A percentile compares a stretch with the other conserved stretches of the same genome.
These are phyloP conservation scores for Hevea brasiliensis DNA, from an alignment of 345 rosid genomes.

Conservation along the genomic window DNA sequence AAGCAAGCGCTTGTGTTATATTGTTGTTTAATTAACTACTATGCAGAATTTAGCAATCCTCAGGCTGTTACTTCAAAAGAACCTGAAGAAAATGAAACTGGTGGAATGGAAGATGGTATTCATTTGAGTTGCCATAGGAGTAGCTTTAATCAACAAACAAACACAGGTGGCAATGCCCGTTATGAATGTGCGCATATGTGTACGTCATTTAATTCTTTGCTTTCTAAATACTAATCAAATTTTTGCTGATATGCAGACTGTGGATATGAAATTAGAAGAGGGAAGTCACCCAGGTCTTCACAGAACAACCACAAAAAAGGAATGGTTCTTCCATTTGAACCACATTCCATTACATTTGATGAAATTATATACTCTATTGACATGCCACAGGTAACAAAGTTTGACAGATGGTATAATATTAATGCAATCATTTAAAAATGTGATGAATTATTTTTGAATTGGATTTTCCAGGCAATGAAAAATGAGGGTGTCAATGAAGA, in stretches of 20 bases:
- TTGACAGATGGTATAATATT: too few species aligned
- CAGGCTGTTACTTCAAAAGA: slow-evolving; percentile 38
- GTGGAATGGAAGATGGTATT: neutral
- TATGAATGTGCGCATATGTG: neutral
- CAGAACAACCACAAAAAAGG: slow-evolving; percentile 39
- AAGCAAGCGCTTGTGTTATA: neutral
- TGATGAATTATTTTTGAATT: neutral
- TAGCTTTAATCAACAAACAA: neutral
- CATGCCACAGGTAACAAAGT: slow-evolving; percentile 61
- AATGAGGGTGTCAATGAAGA: slow-evolving; percentile 51
- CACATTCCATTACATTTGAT: slow-evolving; percentile 54
- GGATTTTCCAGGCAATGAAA: slow-evolving; percentile 45
- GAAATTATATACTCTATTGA: slow-evolving; percentile 56
- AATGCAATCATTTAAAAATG: neutral
- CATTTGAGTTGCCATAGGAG: neutral
- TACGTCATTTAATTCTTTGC: neutral
- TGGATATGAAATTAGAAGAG: slow-evolving; percentile 1
- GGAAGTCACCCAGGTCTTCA: neutral
- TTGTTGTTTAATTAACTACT: neutral
- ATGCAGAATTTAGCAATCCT: slow-evolving; percentile 54
- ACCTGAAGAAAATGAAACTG: slow-evolving; percentile 4
- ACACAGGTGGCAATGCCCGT: neutral
- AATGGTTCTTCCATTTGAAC: slow-evolving; percentile 76
- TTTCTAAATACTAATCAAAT: neutral
- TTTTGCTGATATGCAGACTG: slow-evolving; percentile 8